These are phyloP conservation scores for Sclerotinia minor DNA, from an alignment of 2,329 filamentous ascomycete genomes.

Conservation along the genomic window DNA sequence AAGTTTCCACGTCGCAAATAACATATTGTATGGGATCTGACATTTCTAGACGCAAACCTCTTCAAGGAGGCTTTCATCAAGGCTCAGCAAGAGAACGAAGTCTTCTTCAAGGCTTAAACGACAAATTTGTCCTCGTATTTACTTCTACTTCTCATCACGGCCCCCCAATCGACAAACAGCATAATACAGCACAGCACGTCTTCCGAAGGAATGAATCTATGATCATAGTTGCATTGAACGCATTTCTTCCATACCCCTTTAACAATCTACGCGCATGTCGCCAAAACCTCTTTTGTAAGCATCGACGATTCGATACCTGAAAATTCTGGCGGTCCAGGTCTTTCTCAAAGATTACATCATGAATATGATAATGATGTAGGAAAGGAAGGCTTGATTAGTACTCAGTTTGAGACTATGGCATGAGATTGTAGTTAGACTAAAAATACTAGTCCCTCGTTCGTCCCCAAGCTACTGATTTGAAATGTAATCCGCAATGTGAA, in stretches of 20 bases:
- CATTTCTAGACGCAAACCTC: constrained; percentile 75
- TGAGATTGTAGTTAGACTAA: constrained; percentile 42
- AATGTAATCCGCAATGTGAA: not conserved
- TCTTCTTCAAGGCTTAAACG: constrained; percentile 63
- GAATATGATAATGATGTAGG: constrained; percentile 37
- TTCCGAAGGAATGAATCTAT: constrained; percentile 36
- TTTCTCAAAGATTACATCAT: constrained; percentile 31
- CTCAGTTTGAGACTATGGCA: constrained; percentile 34
- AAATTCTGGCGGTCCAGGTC: constrained; percentile 32
- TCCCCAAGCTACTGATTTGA: constrained; percentile 23
- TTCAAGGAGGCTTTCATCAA: constrained; percentile 99
- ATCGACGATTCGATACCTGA: constrained; percentile 30
- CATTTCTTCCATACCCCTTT: constrained; percentile 27
- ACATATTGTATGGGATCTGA: constrained; percentile 30
- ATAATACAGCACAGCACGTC: constrained; percentile 31
- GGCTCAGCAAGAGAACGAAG: constrained; percentile 94
- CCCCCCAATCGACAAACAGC: constrained; percentile 28
- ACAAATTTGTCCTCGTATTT: constrained; percentile 23
- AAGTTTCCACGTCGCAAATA: constrained; percentile 45
- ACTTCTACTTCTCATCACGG: constrained; percentile 27
- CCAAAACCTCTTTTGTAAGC: constrained; percentile 33
- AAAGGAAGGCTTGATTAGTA: constrained; percentile 33
- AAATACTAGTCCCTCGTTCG: constrained; percentile 41
- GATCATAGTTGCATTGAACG: constrained; percentile 32
- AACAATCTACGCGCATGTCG: constrained; percentile 34